Conservation (phyloP, 2,329 filamentous ascomycete genomes). For the Alternaria conjuncta region DNA sequence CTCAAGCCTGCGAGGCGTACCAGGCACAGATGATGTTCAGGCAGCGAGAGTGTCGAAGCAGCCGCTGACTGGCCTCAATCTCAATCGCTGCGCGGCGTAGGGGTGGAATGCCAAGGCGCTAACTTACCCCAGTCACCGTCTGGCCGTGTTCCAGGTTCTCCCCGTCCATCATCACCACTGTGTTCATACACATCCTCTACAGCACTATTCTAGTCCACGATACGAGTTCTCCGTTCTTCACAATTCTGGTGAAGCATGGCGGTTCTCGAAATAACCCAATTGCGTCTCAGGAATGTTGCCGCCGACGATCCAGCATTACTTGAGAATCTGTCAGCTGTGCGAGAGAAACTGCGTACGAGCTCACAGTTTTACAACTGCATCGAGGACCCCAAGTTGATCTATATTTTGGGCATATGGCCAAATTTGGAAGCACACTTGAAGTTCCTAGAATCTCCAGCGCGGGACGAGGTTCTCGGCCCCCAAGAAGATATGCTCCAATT, state of each 20-base stretch:
- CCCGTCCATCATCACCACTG: neutral
- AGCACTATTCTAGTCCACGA: slow-evolving; percentile 33
- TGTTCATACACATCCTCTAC: slow-evolving; percentile 4
- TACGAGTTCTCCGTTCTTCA: slow-evolving; percentile 27
- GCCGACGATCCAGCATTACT: slow-evolving; percentile 31
- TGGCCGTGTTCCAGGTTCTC: neutral
- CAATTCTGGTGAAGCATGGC: slow-evolving; percentile 28
- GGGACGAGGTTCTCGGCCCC: slow-evolving; percentile 34
- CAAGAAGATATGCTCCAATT: slow-evolving; percentile 40
- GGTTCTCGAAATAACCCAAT: slow-evolving; percentile 37
- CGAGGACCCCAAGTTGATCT: slow-evolving; percentile 35
- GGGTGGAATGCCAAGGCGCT: neutral
- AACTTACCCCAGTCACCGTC: neutral
- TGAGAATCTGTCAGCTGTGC: slow-evolving; percentile 37
- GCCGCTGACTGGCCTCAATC: neutral
- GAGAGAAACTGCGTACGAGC: slow-evolving; percentile 32
- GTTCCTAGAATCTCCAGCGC: slow-evolving; percentile 36
- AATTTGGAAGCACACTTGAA: slow-evolving; percentile 34
- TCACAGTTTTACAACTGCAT: slow-evolving; percentile 40
- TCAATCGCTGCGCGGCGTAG: neutral
- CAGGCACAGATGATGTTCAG: slow-evolving; percentile 5
- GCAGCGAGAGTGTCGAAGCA: neutral
- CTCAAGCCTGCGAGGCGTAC: slow-evolving; percentile 3
- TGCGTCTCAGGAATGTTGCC: slow-evolving; percentile 30
- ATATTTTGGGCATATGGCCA: slow-evolving; percentile 42